A percentile compares a stretch with the other conserved stretches of the same genome.
Conservation (phyloP, 2,329 filamentous ascomycete genomes). For the Biscogniauxia marginata region DNA sequence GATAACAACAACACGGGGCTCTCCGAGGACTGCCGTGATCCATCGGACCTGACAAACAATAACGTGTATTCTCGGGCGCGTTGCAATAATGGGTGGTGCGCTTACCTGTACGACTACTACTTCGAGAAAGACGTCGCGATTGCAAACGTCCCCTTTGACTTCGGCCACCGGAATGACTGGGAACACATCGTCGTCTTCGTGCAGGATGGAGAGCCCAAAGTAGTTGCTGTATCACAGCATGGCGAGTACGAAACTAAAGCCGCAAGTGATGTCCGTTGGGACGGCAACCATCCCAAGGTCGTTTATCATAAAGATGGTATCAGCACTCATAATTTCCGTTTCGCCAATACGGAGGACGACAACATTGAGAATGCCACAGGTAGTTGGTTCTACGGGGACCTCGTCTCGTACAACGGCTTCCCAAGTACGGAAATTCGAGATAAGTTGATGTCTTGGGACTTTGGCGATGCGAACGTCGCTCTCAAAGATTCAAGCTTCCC, state of each 20-base stretch:
- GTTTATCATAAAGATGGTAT: conserved; percentile 33
- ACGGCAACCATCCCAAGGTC: conserved; percentile 31
- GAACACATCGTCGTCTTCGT: conserved; percentile 34
- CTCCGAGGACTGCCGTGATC: conserved; percentile 33
- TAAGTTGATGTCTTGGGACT: conserved; percentile 26
- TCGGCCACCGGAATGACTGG: conserved; percentile 40
- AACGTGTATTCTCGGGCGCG: conserved; percentile 43
- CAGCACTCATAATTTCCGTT: conserved; percentile 30
- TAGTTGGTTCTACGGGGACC: conserved; percentile 29
- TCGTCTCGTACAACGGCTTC: conserved; percentile 31
- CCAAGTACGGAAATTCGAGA: conserved; percentile 25
- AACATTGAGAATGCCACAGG: conserved; percentile 30
- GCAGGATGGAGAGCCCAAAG: conserved; percentile 23
- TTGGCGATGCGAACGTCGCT: conserved; percentile 26
- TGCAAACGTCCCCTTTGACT: conserved; percentile 27
- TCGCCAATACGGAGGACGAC: conserved; percentile 28
- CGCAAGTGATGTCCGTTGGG: conserved; percentile 28
- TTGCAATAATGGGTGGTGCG: conserved; percentile 46
- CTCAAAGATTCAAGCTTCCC: conserved; percentile 27
- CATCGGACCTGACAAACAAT: conserved; percentile 35
- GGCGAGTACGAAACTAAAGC: conserved; percentile 27
- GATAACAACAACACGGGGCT: conserved; percentile 28
- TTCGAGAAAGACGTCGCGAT: conserved; percentile 44
- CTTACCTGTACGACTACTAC: conserved; percentile 45
- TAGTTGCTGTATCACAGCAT: conserved; percentile 29